Conservation (phyloP, 495 filamentous ascomycete genomes). For the Tuber magnatum region DNA sequence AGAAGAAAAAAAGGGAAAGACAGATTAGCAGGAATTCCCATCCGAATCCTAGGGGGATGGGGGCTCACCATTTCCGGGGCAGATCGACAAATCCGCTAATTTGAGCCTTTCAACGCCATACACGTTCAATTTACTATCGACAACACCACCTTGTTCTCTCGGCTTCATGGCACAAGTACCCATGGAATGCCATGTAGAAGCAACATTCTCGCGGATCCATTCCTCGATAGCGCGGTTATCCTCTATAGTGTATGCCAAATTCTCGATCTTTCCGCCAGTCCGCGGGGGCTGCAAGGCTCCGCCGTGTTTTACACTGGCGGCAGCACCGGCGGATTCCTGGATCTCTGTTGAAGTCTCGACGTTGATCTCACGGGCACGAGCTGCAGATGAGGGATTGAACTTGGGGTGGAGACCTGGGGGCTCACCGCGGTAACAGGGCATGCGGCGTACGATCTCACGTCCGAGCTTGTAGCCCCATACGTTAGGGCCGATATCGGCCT, state of each 20-base stretch:
- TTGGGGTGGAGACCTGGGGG: constrained; percentile 47
- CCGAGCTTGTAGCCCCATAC: constrained; percentile 49
- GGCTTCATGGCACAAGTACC: constrained; percentile 44
- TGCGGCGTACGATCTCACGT: constrained; percentile 53
- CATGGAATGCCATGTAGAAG: constrained; percentile 50
- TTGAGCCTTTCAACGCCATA: constrained; percentile 49
- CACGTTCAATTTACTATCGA: constrained; percentile 48
- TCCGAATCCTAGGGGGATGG: not conserved
- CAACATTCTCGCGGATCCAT: constrained; percentile 46
- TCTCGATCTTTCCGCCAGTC: constrained; percentile 9
- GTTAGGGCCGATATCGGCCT: constrained; percentile 38
- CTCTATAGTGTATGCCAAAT: constrained; percentile 48
- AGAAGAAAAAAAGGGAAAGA: not conserved
- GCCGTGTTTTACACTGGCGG: constrained; percentile 15
- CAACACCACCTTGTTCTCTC: constrained; percentile 47
- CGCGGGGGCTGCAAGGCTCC: not conserved
- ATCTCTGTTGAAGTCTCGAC: constrained; percentile 13
- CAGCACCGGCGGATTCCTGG: constrained; percentile 14
- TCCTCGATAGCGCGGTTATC: constrained; percentile 51
- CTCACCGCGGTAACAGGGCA: constrained; percentile 51
- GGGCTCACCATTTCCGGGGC: constrained; percentile 48
- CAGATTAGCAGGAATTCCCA: not conserved
- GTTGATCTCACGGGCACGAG: constrained; percentile 38
- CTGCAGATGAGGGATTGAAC: constrained; percentile 47
- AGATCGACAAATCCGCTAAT: constrained; percentile 47